These are phyloP conservation scores for Termitomyces sp. DNA, from an alignment of 768 basidiomycete genomes.

Conservation along the genomic window DNA sequence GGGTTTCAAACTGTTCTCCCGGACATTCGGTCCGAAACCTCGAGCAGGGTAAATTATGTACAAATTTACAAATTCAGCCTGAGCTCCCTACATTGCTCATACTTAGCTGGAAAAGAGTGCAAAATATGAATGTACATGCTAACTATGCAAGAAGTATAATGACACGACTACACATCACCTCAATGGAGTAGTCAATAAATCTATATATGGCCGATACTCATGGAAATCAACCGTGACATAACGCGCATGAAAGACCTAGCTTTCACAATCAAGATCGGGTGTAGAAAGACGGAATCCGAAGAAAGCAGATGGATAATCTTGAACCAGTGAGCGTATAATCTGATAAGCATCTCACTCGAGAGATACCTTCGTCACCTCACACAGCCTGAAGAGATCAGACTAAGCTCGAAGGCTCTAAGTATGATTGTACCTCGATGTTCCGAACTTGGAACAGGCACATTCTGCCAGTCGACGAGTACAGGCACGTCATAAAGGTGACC, in stretches of 20 bases:
- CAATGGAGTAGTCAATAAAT: neutral
- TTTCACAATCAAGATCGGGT: neutral
- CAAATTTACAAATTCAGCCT: neutral
- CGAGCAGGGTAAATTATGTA: neutral
- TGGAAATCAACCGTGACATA: neutral
- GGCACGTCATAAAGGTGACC: constrained; percentile 56
- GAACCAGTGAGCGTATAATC: no score
- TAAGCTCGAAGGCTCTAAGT: neutral
- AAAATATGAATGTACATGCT: neutral
- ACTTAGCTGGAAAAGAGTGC: neutral
- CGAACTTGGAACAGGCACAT: neutral
- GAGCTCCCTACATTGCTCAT: no score
- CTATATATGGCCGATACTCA: no score
- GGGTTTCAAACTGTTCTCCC: neutral
- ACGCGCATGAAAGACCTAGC: neutral
- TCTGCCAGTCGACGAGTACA: neutral
- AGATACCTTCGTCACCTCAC: neutral
- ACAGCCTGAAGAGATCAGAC: neutral
- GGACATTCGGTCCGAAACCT: neutral
- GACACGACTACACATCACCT: neutral
- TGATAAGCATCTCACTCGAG: neutral
- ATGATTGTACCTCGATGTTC: neutral
- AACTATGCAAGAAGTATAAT: no score
- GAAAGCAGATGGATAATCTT: neutral
- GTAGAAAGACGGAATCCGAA: neutral